Conservation (phyloP, 2,329 filamentous ascomycete species). For the Neofusicoccum ribis region DNA sequence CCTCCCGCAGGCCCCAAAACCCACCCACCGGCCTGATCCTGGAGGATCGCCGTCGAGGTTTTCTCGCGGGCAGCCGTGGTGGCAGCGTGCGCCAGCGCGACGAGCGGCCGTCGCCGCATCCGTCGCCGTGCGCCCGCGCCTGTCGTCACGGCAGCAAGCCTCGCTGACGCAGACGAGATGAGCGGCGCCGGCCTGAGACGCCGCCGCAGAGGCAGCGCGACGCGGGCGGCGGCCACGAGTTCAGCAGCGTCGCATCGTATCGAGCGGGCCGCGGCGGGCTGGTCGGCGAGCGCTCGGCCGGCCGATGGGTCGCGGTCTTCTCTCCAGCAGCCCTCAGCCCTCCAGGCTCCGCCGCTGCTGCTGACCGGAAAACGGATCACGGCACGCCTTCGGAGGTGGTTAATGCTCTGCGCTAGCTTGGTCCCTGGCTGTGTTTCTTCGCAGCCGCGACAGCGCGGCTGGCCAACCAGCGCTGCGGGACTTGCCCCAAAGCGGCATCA, state of each 20-base stretch:
- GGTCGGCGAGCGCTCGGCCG: neutral
- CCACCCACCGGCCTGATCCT: constrained; percentile 10
- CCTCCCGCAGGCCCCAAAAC: neutral
- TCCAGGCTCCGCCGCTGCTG: neutral
- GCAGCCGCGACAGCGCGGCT: neutral
- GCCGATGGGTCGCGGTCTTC: neutral
- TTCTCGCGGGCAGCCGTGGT: no score
- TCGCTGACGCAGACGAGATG: constrained; percentile 2
- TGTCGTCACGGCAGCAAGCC: neutral
- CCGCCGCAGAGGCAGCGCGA: no score
- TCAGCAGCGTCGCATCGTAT: no score
- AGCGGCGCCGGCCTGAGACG: neutral
- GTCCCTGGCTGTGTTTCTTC: neutral
- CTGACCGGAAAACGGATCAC: neutral
- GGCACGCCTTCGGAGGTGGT: constrained; percentile 1
- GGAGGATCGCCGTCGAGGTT: constrained; percentile 15
- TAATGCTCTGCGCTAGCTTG: neutral
- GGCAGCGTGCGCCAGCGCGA: no score
- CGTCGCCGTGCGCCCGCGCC: neutral
- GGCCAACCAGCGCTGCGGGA: neutral
- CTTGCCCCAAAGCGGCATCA: neutral
- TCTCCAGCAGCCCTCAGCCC: neutral
- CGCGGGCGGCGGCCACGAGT: no score
- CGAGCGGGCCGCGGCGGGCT: no score
- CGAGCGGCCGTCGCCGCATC: neutral